Percentiles rank a stretch among this genome's conserved stretches.
phyloP scores from a whole-genome alignment of 2,329 filamentous ascomycete species.

The Neonectria punicea region DNA sequence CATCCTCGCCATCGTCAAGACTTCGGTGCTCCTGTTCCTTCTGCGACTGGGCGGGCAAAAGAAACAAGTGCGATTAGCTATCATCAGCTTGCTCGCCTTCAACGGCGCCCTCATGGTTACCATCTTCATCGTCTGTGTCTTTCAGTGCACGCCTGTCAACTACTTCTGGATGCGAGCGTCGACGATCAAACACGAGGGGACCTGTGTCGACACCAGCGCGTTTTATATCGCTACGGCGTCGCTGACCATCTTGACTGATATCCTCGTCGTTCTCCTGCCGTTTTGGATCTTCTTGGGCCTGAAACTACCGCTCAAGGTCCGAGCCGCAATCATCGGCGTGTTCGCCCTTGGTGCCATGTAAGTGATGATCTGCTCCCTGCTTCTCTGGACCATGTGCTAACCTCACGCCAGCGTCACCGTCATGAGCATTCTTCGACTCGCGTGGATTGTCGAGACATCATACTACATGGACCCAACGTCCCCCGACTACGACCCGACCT shows the following conservation, averaged over 20 bases:
- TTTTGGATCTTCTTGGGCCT: constrained; percentile 54
- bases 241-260: constrained; percentile 54
- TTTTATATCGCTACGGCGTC: constrained; percentile 48
- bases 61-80: constrained; percentile 38
- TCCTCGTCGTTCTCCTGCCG: constrained; percentile 52
- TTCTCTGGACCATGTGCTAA: not conserved
- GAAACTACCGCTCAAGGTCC: constrained; percentile 49
- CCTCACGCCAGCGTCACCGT: constrained; percentile 43
- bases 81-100: constrained; percentile 47
- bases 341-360: constrained; percentile 52
- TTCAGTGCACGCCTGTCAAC: constrained; percentile 51
- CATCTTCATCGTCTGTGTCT: constrained; percentile 50
- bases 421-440: constrained; percentile 48
- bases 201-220: constrained; percentile 47
- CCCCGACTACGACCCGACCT: constrained; percentile 33
- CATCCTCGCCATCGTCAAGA: constrained; percentile 57
- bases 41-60: constrained; percentile 53
- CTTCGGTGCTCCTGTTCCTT: constrained; percentile 56
- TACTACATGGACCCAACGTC: constrained; percentile 18
- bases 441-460: constrained; percentile 39
- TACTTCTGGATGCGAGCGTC: constrained; percentile 25
- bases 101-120: constrained; percentile 49
- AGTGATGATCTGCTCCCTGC: constrained; percentile 29
- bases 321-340: constrained; percentile 52
- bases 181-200: constrained; percentile 6